A percentile compares a stretch with the other conserved stretches of the same genome.
Evolutionary conservation across 2,329 filamentous ascomycete genomes (phyloP).

Genomic region (Fusarium robinianum): DNA sequence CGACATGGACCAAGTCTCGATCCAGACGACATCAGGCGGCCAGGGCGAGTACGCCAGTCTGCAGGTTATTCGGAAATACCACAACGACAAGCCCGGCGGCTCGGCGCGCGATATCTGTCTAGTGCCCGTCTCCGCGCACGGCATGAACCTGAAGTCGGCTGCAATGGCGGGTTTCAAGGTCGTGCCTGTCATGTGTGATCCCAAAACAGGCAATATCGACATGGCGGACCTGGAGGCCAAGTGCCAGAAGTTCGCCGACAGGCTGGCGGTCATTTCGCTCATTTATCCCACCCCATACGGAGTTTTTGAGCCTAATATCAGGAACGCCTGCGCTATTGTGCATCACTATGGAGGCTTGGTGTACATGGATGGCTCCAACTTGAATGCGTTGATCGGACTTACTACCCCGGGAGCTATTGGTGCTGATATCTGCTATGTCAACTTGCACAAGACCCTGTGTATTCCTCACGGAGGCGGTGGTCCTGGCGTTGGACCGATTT

Average conservation of each 20-base stretch:
- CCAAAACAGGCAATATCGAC: conserved; percentile 85
- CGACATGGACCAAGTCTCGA: conserved; percentile 89
- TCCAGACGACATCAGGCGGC: conserved; percentile 92
- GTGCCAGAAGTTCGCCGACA: conserved; percentile 82
- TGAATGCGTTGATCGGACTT: conserved; percentile 96
- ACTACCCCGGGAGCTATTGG: conserved; percentile 95
- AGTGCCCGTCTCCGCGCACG: conserved; percentile 93
- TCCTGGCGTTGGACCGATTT: conserved; percentile 91
- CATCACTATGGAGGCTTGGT: conserved; percentile 90
- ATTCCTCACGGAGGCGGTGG: conserved; percentile 96
- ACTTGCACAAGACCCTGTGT: conserved; percentile 98
- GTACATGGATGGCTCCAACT: conserved; percentile 99
- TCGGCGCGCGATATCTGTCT: conserved; percentile 86
- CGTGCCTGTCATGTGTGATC: conserved; percentile 88
- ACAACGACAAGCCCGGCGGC: conserved; percentile 57
- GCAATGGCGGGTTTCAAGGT: conserved; percentile 97
- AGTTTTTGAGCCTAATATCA: conserved; percentile 89
- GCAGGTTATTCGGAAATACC: conserved; percentile 83
- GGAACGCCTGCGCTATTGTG: conserved; percentile 82
- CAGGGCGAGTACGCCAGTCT: conserved; percentile 95
- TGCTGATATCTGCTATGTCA: conserved; percentile 96
- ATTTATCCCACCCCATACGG: conserved; percentile 96
- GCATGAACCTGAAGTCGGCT: conserved; percentile 93
- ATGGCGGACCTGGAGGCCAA: conserved; percentile 86
- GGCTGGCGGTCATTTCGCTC: conserved; percentile 92